phyloP scores from a whole-genome alignment of 2,329 filamentous ascomycete species.

The Fusarium udum region DNA sequence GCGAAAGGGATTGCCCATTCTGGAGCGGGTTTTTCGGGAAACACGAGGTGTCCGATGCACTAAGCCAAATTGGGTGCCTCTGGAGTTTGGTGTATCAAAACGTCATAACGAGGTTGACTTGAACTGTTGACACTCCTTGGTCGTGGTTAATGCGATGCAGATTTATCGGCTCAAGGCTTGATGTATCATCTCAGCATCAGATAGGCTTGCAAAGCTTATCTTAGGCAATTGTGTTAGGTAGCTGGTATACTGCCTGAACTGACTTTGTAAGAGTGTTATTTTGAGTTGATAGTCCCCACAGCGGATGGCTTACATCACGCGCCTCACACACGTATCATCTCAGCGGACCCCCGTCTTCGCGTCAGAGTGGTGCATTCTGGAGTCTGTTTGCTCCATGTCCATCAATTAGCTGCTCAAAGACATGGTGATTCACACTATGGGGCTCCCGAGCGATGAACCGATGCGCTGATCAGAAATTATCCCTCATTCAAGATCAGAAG shows the following conservation, averaged over 20 bases:
- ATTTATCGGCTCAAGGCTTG: background rate
- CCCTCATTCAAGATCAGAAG: fast-evolving
- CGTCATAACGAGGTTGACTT: background rate
- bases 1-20: background rate
- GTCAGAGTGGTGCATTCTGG: no score
- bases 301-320: no score
- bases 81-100: background rate
- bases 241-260: no score
- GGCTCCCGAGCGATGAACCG: fast-evolving
- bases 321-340: no score
- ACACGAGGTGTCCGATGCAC: background rate
- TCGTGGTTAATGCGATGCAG: background rate
- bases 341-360: no score
- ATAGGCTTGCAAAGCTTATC: no score
- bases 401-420: constrained; percentile 59
- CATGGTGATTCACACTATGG: fast-evolving
- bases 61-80: background rate
- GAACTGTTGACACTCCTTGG: background rate
- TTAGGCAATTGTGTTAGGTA: no score
- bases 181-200: background rate
- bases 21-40: background rate
- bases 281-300: no score
- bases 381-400: constrained; percentile 85
- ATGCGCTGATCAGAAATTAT: no score
- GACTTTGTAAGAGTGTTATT: no score